These are phyloP conservation scores for Hymenochaete sp. DNA, from an alignment of 1,284 basidiomycete genomes.

Conservation along the genomic window DNA sequence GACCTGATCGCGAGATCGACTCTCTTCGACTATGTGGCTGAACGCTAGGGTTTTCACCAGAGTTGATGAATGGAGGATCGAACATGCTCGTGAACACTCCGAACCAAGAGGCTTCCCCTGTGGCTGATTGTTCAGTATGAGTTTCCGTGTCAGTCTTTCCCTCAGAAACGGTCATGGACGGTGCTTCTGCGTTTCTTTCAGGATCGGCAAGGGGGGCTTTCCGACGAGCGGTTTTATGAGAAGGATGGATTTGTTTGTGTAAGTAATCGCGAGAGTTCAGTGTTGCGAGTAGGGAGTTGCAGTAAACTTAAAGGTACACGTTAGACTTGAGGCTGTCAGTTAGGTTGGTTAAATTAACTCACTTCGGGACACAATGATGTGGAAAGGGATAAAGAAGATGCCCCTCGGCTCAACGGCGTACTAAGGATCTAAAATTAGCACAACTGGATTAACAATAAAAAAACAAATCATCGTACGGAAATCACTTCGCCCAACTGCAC, in stretches of 20 bases:
- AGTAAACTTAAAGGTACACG: conserved; percentile 6
- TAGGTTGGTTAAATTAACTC: background rate
- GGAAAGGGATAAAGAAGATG: conserved; percentile 13
- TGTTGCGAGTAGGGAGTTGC: conserved; percentile 14
- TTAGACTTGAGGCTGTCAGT: background rate
- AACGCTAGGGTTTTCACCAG: no score
- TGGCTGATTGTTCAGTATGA: no score
- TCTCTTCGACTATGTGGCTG: no score
- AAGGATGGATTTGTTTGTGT: no score
- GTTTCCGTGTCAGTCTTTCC: no score
- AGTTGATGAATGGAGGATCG: no score
- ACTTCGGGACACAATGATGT: conserved; percentile 16
- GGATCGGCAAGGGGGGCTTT: no score
- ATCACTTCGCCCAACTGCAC: conserved; percentile 15
- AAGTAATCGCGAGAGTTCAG: conserved; percentile 15
- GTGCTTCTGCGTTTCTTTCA: no score
- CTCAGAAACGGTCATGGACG: no score
- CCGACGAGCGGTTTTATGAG: background rate
- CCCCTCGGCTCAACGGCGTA: conserved; percentile 12
- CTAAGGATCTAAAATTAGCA: background rate
- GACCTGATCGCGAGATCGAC: no score
- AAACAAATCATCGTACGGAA: conserved; percentile 1
- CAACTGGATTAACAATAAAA: background rate
- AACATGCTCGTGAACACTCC: no score
- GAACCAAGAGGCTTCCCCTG: no score